Percentiles rank a stretch among this genome's conserved stretches.
These are phyloP conservation scores for Lichtheimia ornata DNA, from an alignment of 371 early-diverging fungal genomes.

Conservation along the genomic window DNA sequence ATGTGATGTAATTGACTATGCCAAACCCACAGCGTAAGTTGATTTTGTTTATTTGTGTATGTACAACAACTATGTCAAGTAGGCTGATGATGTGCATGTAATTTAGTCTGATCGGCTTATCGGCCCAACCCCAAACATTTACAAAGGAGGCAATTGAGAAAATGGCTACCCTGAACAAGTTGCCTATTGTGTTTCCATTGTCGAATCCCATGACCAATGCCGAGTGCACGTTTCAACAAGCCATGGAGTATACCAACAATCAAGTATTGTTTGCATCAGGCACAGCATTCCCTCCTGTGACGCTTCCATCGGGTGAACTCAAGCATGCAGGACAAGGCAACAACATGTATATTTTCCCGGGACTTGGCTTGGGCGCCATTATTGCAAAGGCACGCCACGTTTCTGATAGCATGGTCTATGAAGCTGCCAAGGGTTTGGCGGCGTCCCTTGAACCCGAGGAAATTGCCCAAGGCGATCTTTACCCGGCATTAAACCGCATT, in stretches of 20 bases:
- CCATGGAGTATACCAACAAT: conserved; percentile 79
- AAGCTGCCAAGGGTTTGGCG: conserved; percentile 82
- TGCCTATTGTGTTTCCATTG: conserved; percentile 91
- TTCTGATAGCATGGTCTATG: conserved; percentile 81
- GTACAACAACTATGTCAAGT: too few species aligned
- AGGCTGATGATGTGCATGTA: neutral
- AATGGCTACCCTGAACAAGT: conserved; percentile 75
- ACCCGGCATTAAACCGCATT: conserved; percentile 83
- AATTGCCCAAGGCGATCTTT: conserved; percentile 63
- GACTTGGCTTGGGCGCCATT: conserved; percentile 84
- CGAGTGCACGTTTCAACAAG: conserved; percentile 90
- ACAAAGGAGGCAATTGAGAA: conserved; percentile 58
- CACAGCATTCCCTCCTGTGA: conserved; percentile 86
- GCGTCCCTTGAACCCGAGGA: conserved; percentile 72
- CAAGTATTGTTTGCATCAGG: conserved; percentile 91
- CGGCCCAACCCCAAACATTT: conserved; percentile 76
- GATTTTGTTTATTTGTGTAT: too few species aligned
- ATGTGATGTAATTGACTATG: conserved; percentile 73
- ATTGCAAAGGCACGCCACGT: conserved; percentile 68
- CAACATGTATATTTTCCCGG: conserved; percentile 68
- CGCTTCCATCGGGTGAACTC: conserved; percentile 42
- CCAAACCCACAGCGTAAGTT: conserved; percentile 67
- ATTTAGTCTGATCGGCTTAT: conserved; percentile 75
- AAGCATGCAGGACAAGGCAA: conserved; percentile 21
- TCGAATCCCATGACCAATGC: conserved; percentile 88